Evolutionary conservation across 805 yeast species (phyloP).

Genomic region (Candida vartiovaarae): DNA sequence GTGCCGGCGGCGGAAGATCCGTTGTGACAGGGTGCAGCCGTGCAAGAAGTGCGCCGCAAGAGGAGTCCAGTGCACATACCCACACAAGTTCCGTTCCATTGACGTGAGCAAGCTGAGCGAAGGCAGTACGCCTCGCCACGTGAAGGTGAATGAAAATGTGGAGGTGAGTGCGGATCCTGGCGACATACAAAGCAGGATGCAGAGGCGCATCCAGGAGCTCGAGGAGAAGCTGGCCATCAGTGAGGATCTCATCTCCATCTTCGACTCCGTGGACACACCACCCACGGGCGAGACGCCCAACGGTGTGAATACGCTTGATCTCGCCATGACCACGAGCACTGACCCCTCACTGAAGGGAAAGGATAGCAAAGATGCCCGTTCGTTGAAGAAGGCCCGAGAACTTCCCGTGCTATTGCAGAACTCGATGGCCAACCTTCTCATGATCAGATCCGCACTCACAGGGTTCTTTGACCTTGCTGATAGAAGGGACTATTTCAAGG

Average conservation of each 20-base stretch:
- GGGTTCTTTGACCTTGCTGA: slow-evolving; percentile 10
- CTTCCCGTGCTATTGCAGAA: slow-evolving; percentile 9
- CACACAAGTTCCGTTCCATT: slow-evolving; percentile 20
- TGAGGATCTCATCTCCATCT: slow-evolving; percentile 19
- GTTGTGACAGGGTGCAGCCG: slow-evolving; percentile 15
- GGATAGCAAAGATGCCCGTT: background rate
- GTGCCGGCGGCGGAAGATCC: slow-evolving; percentile 22
- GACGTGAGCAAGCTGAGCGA: slow-evolving; percentile 10
- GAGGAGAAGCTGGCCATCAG: slow-evolving; percentile 13
- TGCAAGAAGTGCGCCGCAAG: slow-evolving; percentile 15
- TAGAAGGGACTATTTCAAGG: slow-evolving; percentile 10
- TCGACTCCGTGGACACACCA: slow-evolving; percentile 14
- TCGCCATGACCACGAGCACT: slow-evolving; percentile 1
- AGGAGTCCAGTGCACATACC: slow-evolving; percentile 14
- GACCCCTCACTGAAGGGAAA: background rate
- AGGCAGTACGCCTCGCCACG: too few relatives aligned
- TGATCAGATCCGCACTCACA: slow-evolving; percentile 7
- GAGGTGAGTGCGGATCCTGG: too few relatives aligned
- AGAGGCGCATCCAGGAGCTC: slow-evolving; percentile 11
- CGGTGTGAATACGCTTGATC: slow-evolving; percentile 11
- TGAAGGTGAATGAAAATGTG: background rate
- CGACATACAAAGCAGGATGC: too few relatives aligned
- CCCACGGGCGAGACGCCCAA: slow-evolving; percentile 7
- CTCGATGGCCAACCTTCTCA: slow-evolving; percentile 2
- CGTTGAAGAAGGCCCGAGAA: background rate